A percentile compares a stretch with the other conserved stretches of the same genome.
These are phyloP conservation scores for Breynia disticha DNA, from an alignment of 441 rosid genomes.

Conservation along the genomic window DNA sequence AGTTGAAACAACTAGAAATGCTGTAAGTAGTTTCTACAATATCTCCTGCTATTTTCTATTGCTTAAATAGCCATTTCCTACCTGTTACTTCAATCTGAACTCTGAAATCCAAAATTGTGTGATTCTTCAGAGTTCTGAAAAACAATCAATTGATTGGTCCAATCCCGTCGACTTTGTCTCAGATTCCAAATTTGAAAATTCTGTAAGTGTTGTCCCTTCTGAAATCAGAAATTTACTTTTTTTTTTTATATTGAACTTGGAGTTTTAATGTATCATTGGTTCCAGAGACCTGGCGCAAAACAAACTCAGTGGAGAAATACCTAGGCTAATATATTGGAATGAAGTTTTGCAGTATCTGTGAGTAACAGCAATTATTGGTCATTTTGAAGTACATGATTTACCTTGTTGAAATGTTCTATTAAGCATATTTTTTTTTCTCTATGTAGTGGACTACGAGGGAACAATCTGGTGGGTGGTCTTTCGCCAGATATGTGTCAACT, in stretches of 20 bases:
- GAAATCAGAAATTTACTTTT: neutral
- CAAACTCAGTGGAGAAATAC: conserved; percentile 79
- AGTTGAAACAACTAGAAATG: conserved; percentile 68
- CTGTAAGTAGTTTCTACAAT: conserved; percentile 41
- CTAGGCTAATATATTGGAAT: conserved; percentile 92
- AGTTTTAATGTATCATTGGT: neutral
- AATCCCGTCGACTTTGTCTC: conserved; percentile 79
- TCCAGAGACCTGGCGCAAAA: conserved; percentile 86
- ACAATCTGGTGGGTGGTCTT: conserved; percentile 70
- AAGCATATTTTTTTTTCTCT: neutral
- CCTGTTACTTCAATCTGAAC: neutral
- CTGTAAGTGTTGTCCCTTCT: conserved; percentile 39
- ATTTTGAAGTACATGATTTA: too few relatives aligned
- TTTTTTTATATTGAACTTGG: neutral
- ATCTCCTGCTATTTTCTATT: neutral
- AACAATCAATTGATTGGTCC: conserved; percentile 85
- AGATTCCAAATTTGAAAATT: conserved; percentile 78
- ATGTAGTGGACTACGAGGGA: conserved; percentile 73
- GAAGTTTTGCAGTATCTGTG: conserved; percentile 95
- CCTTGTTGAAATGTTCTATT: neutral
- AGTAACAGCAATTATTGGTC: conserved; percentile 16
- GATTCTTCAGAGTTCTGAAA: conserved; percentile 48
- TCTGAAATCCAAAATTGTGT: neutral
- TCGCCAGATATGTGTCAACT: conserved; percentile 89
- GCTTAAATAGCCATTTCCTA: neutral